A percentile compares a stretch with the other conserved stretches of the same genome.
Conservation (phyloP, 345 rosid genomes). For the Conringia planisiliqua region DNA sequence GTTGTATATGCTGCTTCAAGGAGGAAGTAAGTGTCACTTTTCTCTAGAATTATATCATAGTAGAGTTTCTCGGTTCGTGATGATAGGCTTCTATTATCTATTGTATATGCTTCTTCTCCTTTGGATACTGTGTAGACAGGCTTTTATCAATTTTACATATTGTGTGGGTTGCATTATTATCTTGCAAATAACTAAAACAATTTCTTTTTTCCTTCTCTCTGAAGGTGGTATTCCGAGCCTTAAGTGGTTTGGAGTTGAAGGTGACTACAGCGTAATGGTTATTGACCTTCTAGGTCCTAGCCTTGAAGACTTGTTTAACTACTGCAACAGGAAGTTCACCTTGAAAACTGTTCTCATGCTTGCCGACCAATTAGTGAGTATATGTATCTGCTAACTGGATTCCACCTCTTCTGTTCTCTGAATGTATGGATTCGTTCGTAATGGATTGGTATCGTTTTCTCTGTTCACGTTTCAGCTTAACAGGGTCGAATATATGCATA, state of each 20-base stretch:
- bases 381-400: constrained; percentile 1
- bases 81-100: neutral
- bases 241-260: constrained; percentile 86
- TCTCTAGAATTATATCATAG: neutral
- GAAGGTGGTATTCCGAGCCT: constrained; percentile 80
- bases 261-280: constrained; percentile 74
- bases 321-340: constrained; percentile 68
- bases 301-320: constrained; percentile 83
- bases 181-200: neutral
- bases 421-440: neutral
- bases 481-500: constrained; percentile 80
- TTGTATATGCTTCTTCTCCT: neutral
- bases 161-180: neutral
- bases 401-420: neutral
- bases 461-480: constrained; percentile 49
- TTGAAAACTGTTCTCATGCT: constrained; percentile 87
- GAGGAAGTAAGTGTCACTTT: constrained; percentile 65
- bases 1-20: constrained; percentile 81
- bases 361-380: constrained; percentile 77
- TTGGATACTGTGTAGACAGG: neutral
- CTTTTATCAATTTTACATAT: neutral
- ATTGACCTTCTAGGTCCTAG: constrained; percentile 90
- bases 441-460: constrained; percentile 7
- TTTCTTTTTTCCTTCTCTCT: neutral
- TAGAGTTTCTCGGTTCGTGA: neutral